Evolutionary conservation across 2,329 filamentous ascomycete genomes (phyloP), one percentile per base, ranked within the genome.

Genomic region (Epichloe gansuensis): DNA sequence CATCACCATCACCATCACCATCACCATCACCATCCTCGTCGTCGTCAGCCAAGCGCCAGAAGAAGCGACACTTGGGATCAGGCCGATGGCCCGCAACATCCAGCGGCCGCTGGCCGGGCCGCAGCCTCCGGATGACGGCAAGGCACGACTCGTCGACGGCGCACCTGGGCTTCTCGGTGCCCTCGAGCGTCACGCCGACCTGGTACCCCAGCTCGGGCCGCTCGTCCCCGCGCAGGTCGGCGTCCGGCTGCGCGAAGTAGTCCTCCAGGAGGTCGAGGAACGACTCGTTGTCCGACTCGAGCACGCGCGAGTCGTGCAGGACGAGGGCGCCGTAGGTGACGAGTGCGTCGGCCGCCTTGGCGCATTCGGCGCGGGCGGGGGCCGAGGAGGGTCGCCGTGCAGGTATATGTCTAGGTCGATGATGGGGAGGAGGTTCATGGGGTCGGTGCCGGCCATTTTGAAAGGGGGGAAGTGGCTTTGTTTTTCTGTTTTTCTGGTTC

Each of bases 241-340:
- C 70, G 17, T 68, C 67, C 15, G 78, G 74, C 64, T 82, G 79
- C 37, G 77, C 77, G 61, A 82, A 82, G 70, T 82, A 82, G 68
- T 81, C 77, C 65, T 82, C 79, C n/a, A 82, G 73, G 39, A 82
- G 70, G 63, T 82, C 77, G 53, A 82, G 74, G 59, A 82, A 82
- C 51, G 69, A 66, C 28, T 68, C 67, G 67, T 82, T 82, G 65
- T 80, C 75, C 2, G 66, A 59, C 59, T 78, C 75, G 17, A 75
- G 69, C 12, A 81, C 78, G 56, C 79, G 77, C 50, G 75, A 75
- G 67, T 82, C 79, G 67, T 80, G 79, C 46, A 82, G 71, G 25
- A 82, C 69, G 21, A 82, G 72, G 8, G 79, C 79, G 54, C 79
- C 79, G 64, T 80, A 81, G 15, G 75, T 74, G 62, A 82, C 77